These are phyloP conservation scores for Endoconidiophora polonica DNA, from an alignment of 2,329 filamentous ascomycete genomes.

Conservation along the genomic window DNA sequence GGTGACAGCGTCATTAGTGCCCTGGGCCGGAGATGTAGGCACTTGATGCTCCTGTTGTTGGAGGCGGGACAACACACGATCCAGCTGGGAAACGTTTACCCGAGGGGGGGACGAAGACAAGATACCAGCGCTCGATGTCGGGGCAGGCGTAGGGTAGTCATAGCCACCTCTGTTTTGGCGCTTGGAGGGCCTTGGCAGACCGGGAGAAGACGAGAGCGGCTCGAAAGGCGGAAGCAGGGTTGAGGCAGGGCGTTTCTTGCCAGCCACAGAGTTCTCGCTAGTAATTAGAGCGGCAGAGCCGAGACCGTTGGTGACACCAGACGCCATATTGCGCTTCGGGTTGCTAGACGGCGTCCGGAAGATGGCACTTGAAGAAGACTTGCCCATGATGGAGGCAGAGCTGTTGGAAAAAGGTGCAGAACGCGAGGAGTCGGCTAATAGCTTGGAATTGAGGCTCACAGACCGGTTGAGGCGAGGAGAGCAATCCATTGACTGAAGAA, in stretches of 20 bases:
- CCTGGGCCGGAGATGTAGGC: neutral
- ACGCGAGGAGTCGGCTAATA: neutral
- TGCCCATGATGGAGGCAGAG: neutral
- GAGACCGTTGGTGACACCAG: neutral
- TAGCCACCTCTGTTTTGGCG: constrained; percentile 35
- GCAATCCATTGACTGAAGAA: neutral
- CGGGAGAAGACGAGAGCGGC: constrained; percentile 60
- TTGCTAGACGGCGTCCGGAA: too few relatives aligned
- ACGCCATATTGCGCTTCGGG: neutral
- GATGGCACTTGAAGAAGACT: neutral
- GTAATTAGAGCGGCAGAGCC: constrained; percentile 4
- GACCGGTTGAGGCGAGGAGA: constrained; percentile 1
- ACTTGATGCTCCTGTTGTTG: constrained; percentile 33
- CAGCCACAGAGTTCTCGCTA: constrained; percentile 19
- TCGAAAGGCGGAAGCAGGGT: constrained; percentile 65
- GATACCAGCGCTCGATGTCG: constrained; percentile 85
- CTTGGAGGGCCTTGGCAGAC: constrained; percentile 51
- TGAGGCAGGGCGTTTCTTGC: constrained; percentile 45
- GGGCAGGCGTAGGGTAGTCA: constrained; percentile 78
- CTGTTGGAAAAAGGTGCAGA: neutral
- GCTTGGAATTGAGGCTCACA: neutral
- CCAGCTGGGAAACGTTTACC: constrained; percentile 22
- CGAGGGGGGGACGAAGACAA: constrained; percentile 69
- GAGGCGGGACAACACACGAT: constrained; percentile 18
- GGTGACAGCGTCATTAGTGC: neutral